Conservation (phyloP, 768 basidiomycete species). For the Termitomyces sp. region DNA sequence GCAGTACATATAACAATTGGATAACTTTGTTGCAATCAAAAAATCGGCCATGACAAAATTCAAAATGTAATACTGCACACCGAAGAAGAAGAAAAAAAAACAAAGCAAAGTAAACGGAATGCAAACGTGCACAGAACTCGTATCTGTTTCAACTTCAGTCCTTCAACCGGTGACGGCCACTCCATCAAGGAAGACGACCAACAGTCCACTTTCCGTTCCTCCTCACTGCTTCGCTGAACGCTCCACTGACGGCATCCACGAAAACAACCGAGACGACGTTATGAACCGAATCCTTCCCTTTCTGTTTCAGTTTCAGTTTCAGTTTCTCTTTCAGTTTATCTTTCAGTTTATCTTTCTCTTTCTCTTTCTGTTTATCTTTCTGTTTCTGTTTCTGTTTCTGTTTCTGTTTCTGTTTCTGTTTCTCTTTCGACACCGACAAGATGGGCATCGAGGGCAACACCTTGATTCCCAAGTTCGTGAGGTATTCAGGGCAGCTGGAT, state of each 20-base stretch:
- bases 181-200: background rate
- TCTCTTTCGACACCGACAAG: background rate
- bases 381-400: too few relatives aligned
- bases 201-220: background rate
- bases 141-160: background rate
- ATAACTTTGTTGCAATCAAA: background rate
- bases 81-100: background rate
- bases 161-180: background rate
- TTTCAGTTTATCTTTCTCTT: too few relatives aligned
- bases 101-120: background rate
- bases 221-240: background rate
- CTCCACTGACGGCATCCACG: background rate
- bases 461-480: background rate
- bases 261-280: background rate
- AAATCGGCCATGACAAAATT: background rate
- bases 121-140: background rate
- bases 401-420: too few relatives aligned
- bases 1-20: background rate
- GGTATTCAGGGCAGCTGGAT: background rate
- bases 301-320: too few relatives aligned
- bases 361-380: too few relatives aligned
- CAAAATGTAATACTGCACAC: background rate
- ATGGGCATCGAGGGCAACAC: background rate
- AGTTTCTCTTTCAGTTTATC: too few relatives aligned
- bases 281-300: background rate